A percentile compares a stretch with the other conserved stretches of the same genome.
These are phyloP conservation scores for Saturnispora hagleri DNA, from an alignment of 805 yeast genomes.

Conservation along the genomic window DNA sequence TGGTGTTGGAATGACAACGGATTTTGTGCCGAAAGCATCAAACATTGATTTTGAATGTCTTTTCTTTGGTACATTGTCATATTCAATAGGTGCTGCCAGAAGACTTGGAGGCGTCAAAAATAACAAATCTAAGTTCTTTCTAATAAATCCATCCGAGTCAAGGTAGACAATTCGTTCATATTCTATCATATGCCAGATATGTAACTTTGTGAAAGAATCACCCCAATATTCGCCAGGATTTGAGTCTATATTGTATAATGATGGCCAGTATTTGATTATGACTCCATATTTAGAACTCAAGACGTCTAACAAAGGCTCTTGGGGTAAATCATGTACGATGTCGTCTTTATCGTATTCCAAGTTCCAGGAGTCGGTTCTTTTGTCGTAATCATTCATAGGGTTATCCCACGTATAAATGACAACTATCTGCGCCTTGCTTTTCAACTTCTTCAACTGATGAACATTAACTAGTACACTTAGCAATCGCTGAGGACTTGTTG, in stretches of 20 bases:
- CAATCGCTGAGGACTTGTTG: constrained; percentile 42
- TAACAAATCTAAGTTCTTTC: constrained; percentile 38
- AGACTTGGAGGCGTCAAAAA: constrained; percentile 40
- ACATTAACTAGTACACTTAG: constrained; percentile 45
- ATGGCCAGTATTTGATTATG: constrained; percentile 22
- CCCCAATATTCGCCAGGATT: constrained; percentile 31
- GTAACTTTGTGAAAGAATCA: constrained; percentile 45
- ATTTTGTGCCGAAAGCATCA: background rate
- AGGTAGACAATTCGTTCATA: constrained; percentile 47
- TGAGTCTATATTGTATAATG: constrained; percentile 13
- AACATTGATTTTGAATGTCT: background rate
- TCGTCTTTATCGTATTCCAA: background rate
- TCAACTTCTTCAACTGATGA: constrained; percentile 26
- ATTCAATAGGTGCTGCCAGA: constrained; percentile 36
- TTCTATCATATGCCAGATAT: constrained; percentile 39
- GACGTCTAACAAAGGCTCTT: background rate
- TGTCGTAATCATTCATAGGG: constrained; percentile 3
- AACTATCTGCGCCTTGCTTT: constrained; percentile 37
- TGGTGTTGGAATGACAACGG: constrained; percentile 13
- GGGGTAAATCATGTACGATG: background rate
- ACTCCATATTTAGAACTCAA: constrained; percentile 16
- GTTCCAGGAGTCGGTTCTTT: constrained; percentile 6
- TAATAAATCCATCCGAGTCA: constrained; percentile 46
- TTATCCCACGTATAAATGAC: constrained; percentile 29
- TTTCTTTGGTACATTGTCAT: constrained; percentile 13